Evolutionary conservation across 345 rosid species (phyloP), one percentile per base, ranked within the genome.

Genomic region (Brassica juncea): DNA sequence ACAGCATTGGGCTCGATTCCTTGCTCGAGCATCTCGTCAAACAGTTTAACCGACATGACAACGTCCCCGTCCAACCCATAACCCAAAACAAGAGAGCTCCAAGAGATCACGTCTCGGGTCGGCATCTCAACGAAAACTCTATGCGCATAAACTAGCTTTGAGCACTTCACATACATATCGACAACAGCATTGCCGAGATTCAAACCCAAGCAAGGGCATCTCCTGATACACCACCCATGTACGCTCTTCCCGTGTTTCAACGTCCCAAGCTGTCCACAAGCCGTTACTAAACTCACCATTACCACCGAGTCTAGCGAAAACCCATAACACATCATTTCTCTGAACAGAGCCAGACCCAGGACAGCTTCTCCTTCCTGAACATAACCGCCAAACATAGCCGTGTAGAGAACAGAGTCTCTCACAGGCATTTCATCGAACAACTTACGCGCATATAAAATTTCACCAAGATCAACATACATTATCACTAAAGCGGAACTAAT

Each of bases 31-130:
- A 88, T 88, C 68, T 60, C 61, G 37, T 88, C 83, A 44, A 89
- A 89, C 6, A 90, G 87, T 0, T 66, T 55, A 64, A 83, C 28
- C 8, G 87, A 85, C 60, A 70, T 47, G 12, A 28, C 66, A 2
- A 84, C 85, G 30, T 83, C 19, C 25, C 89, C 94, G 25, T 70
- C 83, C 72, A 88, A 64, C 12, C 94, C 94, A 37, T 88, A 85
- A 2, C 91, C 92, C 69, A 85, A 72, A 65, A 88, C 86, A 73
- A 90, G 79, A 14, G 92, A 86, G 84, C 89, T 90, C 92, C 92
- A 90, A 70, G 91, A 79, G 74, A 90, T 81, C 60, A 90, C 88
- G 55, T 90, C 94, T 68, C 73, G 80, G 8, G 54, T 81, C 1
- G 62, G 60, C 91, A 90, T 87, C n/a, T 34, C 49, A 37, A 74